These are phyloP conservation scores for Aphanomyces invadans DNA, from an alignment of 352 stramenopile genomes.

Conservation along the genomic window DNA sequence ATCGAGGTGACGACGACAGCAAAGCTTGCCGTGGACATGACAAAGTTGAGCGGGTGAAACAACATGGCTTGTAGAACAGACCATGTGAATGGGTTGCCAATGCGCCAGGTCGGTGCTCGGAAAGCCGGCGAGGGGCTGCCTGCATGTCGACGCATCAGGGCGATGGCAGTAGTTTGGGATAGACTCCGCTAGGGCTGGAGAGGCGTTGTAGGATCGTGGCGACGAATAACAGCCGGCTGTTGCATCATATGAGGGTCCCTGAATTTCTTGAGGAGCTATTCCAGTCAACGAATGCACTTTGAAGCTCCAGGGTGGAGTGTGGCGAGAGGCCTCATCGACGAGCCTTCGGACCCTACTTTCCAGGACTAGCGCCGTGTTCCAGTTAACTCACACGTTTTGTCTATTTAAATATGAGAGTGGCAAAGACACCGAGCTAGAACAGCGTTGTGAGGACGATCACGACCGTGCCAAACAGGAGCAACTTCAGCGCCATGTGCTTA, in stretches of 20 bases:
- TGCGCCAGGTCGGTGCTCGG: background rate
- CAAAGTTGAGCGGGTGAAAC: constrained; percentile 14
- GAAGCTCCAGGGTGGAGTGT: no score
- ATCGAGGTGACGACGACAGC: constrained; percentile 1
- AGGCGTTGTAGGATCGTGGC: no score
- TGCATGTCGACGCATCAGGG: background rate
- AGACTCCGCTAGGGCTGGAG: background rate
- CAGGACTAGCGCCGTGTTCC: background rate
- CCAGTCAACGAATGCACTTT: no score
- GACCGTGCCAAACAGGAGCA: constrained; percentile 7
- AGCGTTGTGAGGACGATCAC: constrained; percentile 6
- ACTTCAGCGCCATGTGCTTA: constrained; percentile 9
- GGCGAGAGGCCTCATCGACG: no score
- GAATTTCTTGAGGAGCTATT: no score
- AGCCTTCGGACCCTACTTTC: background rate
- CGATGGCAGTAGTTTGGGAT: background rate
- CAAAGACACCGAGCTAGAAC: background rate
- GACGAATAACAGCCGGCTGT: no score
- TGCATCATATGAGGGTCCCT: no score
- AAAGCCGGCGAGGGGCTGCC: background rate
- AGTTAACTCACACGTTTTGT: background rate
- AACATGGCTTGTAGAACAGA: background rate
- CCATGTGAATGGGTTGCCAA: constrained; percentile 6
- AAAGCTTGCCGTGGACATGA: constrained; percentile 1
- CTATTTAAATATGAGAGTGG: background rate